These are phyloP conservation scores for Saccharomycopsis hybrid DNA, from an alignment of 1,139 yeast genomes.

Conservation along the genomic window DNA sequence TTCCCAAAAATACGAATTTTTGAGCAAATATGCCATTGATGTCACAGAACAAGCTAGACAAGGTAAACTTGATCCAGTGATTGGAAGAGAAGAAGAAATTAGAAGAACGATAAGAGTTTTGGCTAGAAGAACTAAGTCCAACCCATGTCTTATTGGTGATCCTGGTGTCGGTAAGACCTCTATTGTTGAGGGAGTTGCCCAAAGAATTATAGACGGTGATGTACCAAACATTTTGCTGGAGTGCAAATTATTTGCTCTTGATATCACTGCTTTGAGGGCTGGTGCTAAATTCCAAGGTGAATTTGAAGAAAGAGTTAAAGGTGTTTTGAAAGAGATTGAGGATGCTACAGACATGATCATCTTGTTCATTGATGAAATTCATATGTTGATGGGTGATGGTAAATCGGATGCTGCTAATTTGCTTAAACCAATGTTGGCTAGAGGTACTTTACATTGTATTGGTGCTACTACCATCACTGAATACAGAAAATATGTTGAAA, in stretches of 20 bases:
- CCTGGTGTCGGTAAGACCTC: constrained; percentile 99
- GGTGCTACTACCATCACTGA: constrained; percentile 98
- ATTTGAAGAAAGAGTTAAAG: constrained; percentile 95
- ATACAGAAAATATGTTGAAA: constrained; percentile 85
- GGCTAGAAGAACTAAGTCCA: constrained; percentile 93
- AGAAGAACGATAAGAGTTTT: constrained; percentile 89
- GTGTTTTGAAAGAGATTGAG: constrained; percentile 89
- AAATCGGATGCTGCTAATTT: constrained; percentile 89
- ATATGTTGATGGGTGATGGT: constrained; percentile 99
- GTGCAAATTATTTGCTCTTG: constrained; percentile 78
- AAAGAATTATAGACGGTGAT: constrained; percentile 90
- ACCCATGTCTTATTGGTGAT: constrained; percentile 95
- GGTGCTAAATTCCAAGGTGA: constrained; percentile 99
- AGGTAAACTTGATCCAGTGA: constrained; percentile 96
- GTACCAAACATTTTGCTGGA: constrained; percentile 83
- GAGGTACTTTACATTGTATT: constrained; percentile 93
- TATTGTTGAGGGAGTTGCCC: constrained; percentile 97
- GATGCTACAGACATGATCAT: constrained; percentile 81
- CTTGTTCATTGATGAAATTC: constrained; percentile 92
- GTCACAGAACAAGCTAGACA: constrained; percentile 88
- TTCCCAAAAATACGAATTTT: constrained; percentile 73
- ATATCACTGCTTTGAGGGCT: constrained; percentile 92
- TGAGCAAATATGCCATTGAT: constrained; percentile 85
- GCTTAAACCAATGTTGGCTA: constrained; percentile 93
- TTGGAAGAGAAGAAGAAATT: constrained; percentile 97